Conservation (phyloP, 2,329 filamentous ascomycete genomes). For the Neophaeococcomyces aloes region DNA sequence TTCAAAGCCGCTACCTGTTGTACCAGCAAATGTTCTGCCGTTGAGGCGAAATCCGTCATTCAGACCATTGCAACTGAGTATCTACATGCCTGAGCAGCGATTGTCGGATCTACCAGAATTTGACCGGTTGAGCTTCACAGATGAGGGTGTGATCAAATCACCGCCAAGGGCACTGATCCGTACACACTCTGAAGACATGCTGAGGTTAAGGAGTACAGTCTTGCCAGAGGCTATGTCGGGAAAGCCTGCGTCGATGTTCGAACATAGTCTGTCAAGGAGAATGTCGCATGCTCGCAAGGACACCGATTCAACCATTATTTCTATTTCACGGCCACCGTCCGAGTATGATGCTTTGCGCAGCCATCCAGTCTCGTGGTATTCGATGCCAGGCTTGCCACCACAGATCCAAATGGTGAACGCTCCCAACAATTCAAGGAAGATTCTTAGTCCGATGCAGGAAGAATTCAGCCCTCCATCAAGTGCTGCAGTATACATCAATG, state of each 20-base stretch:
- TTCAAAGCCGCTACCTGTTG: constrained; percentile 27
- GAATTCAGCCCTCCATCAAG: constrained; percentile 19
- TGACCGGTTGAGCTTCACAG: constrained; percentile 28
- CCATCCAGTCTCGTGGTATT: constrained; percentile 22
- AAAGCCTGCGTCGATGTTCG: constrained; percentile 15
- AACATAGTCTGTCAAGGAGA: constrained; percentile 6
- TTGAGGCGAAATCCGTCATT: constrained; percentile 22
- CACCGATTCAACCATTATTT: constrained; percentile 15
- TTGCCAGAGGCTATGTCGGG: constrained; percentile 11
- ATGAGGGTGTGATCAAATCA: constrained; percentile 22
- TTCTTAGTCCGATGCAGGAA: constrained; percentile 21
- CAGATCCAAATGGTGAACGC: constrained; percentile 24
- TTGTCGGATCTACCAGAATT: constrained; percentile 38
- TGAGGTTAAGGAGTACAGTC: constrained; percentile 12
- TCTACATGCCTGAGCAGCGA: constrained; percentile 34
- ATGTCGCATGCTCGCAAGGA: constrained; percentile 10
- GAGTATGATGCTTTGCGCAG: constrained; percentile 21
- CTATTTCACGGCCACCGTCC: constrained; percentile 17
- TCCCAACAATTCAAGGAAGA: constrained; percentile 14
- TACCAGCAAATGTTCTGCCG: constrained; percentile 11
- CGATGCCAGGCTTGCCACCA: constrained; percentile 18
- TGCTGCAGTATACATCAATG: constrained; percentile 14
- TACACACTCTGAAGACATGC: constrained; percentile 19
- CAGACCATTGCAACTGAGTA: constrained; percentile 38
- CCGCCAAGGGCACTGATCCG: constrained; percentile 27